Base-by-base conservation (phyloP, 352 stramenopile genomes). In the Phytophthora syringae region DNA sequence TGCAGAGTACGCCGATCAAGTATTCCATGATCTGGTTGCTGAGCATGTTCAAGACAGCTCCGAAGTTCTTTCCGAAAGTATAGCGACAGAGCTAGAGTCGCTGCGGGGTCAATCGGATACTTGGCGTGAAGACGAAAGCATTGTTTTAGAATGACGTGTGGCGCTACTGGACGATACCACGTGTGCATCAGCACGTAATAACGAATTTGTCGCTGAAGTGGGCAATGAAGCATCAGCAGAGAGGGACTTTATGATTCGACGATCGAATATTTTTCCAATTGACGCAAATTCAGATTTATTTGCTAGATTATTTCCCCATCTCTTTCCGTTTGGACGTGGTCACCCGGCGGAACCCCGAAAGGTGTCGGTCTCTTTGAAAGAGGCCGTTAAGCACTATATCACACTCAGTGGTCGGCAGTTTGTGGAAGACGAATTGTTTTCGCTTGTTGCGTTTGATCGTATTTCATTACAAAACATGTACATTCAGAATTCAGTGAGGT, bases 81-180 rank as follows among this genome's bases (percentile, higher is more conserved):
- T 49, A n/a, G n/a, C 20, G 5, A 32, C 20, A 18, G 42, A 49
- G 10, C 42, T 30, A 30, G 20, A 49, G 32, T 30, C 20, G n/a
- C 2, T 49, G 12, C 40, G 40, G 7, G 42, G 42, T 18, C 20
- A 49, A 28, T 32, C 42, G 4, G 42, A 49, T 5, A n/a, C 18
- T 10, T 49, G 42, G 42, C 20, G 16, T 15, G 18, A 32, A n/a
- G 42, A 49, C n/a, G 42, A 49, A 49, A 52, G 72, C 40, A 86
- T 72, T 58, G 57, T 91, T 11, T 88, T 91, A 48, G 32, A 37
- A 11, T 11, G 32, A 10, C 32, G 11, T 3, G 15, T 37, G 9
- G 32, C 7, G 15, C 15, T 37, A 13, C 3, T 37, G 32, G 32
- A 37, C 32, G 32, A 37, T 13, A 37, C 32, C 4, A 9, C 27